Conservation (phyloP, 345 rosid genomes). For the Rhodomyrtus tomentosa region DNA sequence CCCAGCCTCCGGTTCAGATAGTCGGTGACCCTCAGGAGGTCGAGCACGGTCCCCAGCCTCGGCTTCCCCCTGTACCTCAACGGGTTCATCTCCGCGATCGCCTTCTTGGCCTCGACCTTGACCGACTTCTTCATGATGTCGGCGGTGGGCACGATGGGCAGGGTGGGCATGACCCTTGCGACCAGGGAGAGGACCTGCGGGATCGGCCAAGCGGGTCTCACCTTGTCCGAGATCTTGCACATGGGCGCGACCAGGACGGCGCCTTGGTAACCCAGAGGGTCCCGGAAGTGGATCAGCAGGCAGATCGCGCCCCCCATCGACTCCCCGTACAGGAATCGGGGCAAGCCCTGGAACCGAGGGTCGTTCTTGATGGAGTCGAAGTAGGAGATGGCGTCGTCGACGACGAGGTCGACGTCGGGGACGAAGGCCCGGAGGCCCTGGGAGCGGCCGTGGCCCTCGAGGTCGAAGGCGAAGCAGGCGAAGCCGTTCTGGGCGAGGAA, state of each 20-base stretch:
- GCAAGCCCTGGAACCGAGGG: slow-evolving; percentile 23
- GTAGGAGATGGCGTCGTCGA: slow-evolving; percentile 45
- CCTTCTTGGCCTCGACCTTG: slow-evolving; percentile 53
- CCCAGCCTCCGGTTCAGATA: slow-evolving; percentile 27
- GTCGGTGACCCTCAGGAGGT: slow-evolving; percentile 63
- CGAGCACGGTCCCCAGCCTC: slow-evolving; percentile 66
- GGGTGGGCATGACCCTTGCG: slow-evolving; percentile 60
- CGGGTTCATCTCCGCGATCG: slow-evolving; percentile 47
- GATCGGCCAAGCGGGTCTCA: slow-evolving; percentile 73
- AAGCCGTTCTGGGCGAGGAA: slow-evolving; percentile 69
- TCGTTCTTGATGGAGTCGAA: slow-evolving; percentile 31
- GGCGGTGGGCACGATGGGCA: slow-evolving; percentile 62
- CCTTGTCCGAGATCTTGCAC: slow-evolving; percentile 72
- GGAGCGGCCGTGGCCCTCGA: slow-evolving; percentile 79
- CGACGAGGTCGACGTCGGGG: slow-evolving; percentile 58
- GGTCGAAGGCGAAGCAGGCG: slow-evolving; percentile 73
- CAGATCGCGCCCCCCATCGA: slow-evolving; percentile 82
- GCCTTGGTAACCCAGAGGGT: slow-evolving; percentile 44
- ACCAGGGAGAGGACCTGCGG: slow-evolving; percentile 38
- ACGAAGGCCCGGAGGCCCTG: slow-evolving; percentile 55
- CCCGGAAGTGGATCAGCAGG: slow-evolving; percentile 47
- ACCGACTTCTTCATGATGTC: slow-evolving; percentile 49
- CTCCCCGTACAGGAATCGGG: slow-evolving; percentile 63
- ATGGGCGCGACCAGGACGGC: slow-evolving; percentile 75
- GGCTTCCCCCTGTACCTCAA: slow-evolving; percentile 65